phyloP scores from a whole-genome alignment of 2,329 filamentous ascomycete species.

The Leptographium flavum region DNA sequence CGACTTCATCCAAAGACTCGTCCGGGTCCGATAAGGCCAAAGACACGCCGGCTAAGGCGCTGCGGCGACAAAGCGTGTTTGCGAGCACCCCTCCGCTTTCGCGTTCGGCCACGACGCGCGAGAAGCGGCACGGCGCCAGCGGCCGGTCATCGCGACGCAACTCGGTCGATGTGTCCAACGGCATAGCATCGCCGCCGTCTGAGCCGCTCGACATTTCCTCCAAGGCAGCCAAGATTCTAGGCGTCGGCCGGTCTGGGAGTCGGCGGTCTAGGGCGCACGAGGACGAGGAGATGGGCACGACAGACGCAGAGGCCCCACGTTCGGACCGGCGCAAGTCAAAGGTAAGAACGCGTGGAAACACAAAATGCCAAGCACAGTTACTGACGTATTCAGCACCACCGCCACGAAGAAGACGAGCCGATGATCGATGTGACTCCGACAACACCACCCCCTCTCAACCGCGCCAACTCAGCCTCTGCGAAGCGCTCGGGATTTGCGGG shows the following conservation, averaged over 20 bases:
- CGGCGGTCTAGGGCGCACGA: constrained; percentile 17
- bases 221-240: constrained; percentile 68
- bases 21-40: constrained; percentile 39
- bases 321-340: constrained; percentile 28
- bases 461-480: constrained; percentile 47
- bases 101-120: constrained; percentile 54
- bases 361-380: neutral
- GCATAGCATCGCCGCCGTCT: constrained; percentile 57
- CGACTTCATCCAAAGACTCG: constrained; percentile 38
- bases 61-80: constrained; percentile 51
- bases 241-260: constrained; percentile 31
- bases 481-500: constrained; percentile 44
- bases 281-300: constrained; percentile 34
- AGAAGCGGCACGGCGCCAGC: constrained; percentile 43
- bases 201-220: constrained; percentile 53
- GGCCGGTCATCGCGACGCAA: constrained; percentile 48
- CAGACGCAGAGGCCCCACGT: constrained; percentile 32
- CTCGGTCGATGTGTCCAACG: constrained; percentile 50
- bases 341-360: constrained; percentile 16
- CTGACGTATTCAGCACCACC: constrained; percentile 40
- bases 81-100: constrained; percentile 52
- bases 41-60: constrained; percentile 33
- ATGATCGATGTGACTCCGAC: constrained; percentile 35
- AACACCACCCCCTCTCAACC: constrained; percentile 39
- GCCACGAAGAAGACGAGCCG: constrained; percentile 49